A percentile compares a stretch with the other conserved stretches of the same genome.
Evolutionary conservation across 106 monocot species (phyloP).

Genomic region (Gastrodia elata): DNA sequence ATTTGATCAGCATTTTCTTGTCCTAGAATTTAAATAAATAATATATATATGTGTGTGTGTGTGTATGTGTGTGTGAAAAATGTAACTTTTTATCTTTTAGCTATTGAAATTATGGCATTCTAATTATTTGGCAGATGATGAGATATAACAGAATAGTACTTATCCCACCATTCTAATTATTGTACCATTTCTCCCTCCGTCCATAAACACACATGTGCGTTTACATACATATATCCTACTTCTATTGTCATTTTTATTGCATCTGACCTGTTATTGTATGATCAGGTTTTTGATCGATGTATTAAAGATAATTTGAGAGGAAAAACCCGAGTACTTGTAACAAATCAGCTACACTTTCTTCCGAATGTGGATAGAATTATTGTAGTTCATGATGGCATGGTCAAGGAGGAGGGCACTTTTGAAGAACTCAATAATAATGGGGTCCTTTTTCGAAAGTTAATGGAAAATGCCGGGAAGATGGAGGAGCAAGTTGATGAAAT

Average conservation of each 20-base stretch:
- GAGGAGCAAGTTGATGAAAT: constrained; percentile 72
- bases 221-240: background rate
- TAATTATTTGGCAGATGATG: too few relatives aligned
- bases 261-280: constrained; percentile 4
- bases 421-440: constrained; percentile 75
- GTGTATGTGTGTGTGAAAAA: background rate
- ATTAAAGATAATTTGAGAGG: constrained; percentile 79
- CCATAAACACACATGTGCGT: too few relatives aligned
- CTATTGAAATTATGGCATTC: too few relatives aligned
- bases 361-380: constrained; percentile 86
- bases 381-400: constrained; percentile 84
- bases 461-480: constrained; percentile 99
- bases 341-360: constrained; percentile 98
- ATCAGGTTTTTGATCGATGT: constrained; percentile 95
- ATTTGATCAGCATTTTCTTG: too few relatives aligned
- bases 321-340: constrained; percentile 96
- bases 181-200: too few relatives aligned
- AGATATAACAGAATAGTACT: too few relatives aligned
- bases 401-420: constrained; percentile 95
- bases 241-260: background rate
- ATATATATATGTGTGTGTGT: background rate
- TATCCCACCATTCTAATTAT: too few relatives aligned
- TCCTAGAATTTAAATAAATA: too few relatives aligned
- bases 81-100: too few relatives aligned
- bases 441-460: constrained; percentile 73